Evolutionary conservation across 2,329 filamentous ascomycete species (phyloP).

Genomic region (Talaromyces sp.): DNA sequence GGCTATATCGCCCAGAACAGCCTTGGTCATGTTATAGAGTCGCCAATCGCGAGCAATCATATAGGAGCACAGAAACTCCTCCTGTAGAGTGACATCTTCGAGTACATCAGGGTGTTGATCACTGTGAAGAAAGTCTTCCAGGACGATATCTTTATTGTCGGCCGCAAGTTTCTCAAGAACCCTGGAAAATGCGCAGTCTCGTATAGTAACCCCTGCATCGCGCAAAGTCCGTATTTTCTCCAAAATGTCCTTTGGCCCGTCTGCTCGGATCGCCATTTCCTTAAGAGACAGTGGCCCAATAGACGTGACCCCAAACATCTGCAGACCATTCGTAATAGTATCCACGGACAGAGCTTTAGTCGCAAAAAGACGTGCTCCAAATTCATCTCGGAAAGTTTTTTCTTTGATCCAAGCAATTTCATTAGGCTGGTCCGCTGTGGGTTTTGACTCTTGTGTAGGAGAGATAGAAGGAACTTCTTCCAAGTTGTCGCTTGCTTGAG

Average conservation of each 20-base stretch:
- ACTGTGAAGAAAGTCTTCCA: constrained; percentile 49
- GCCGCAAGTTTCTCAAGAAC: constrained; percentile 61
- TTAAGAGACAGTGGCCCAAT: constrained; percentile 75
- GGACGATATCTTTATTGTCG: constrained; percentile 49
- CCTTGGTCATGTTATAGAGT: constrained; percentile 52
- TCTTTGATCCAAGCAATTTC: constrained; percentile 16
- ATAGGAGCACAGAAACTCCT: constrained; percentile 49
- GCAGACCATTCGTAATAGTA: constrained; percentile 64
- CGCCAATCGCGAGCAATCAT: constrained; percentile 47
- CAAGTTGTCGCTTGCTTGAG: constrained; percentile 13
- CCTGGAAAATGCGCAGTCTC: constrained; percentile 59
- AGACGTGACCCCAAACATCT: constrained; percentile 63
- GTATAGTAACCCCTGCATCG: constrained; percentile 58
- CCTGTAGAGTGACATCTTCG: constrained; percentile 52
- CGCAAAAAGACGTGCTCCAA: constrained; percentile 79
- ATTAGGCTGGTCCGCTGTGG: background rate
- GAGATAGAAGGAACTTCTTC: background rate
- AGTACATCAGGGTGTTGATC: constrained; percentile 63
- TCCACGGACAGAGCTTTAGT: constrained; percentile 68
- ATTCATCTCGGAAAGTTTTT: constrained; percentile 58
- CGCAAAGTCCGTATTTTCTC: constrained; percentile 58
- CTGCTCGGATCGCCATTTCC: constrained; percentile 66
- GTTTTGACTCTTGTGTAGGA: constrained; percentile 8
- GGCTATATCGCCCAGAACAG: constrained; percentile 43
- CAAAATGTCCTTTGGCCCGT: constrained; percentile 51